Evolutionary conservation across 345 rosid genomes (phyloP).

Genomic region (Garcia nutans): DNA sequence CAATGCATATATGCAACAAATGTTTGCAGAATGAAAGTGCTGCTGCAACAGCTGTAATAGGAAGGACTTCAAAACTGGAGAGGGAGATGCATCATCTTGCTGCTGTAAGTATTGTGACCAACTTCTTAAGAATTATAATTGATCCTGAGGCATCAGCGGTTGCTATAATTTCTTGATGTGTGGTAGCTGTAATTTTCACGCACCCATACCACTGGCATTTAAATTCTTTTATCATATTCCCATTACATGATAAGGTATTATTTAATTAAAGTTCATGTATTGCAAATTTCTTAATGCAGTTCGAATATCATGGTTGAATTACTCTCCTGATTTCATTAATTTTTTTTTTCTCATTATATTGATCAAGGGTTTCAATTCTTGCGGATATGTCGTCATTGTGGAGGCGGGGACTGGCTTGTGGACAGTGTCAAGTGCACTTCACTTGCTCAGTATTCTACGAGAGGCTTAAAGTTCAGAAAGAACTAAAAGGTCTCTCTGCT

Average conservation of each 20-base stretch:
- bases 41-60: conserved; percentile 54
- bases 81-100: conserved; percentile 86
- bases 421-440: conserved; percentile 83
- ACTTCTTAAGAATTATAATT: conserved; percentile 4
- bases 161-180: neutral
- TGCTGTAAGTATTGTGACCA: conserved; percentile 48
- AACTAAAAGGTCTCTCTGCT: conserved; percentile 62
- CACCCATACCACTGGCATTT: neutral
- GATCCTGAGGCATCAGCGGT: neutral
- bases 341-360: neutral
- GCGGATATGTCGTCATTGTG: conserved; percentile 92
- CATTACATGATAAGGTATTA: neutral
- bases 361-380: conserved; percentile 2
- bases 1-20: conserved; percentile 59
- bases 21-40: conserved; percentile 56
- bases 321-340: neutral
- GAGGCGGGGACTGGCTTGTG: conserved; percentile 93
- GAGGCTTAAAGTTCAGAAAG: conserved; percentile 89
- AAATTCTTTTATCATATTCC: neutral
- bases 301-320: neutral
- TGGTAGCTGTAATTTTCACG: neutral
- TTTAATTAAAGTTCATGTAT: neutral
- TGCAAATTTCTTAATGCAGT: neutral
- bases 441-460: conserved; percentile 82
- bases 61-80: conserved; percentile 85